Base-by-base conservation (phyloP, 192 early-diverging fungal species). In the Coemansia sp. region DNA sequence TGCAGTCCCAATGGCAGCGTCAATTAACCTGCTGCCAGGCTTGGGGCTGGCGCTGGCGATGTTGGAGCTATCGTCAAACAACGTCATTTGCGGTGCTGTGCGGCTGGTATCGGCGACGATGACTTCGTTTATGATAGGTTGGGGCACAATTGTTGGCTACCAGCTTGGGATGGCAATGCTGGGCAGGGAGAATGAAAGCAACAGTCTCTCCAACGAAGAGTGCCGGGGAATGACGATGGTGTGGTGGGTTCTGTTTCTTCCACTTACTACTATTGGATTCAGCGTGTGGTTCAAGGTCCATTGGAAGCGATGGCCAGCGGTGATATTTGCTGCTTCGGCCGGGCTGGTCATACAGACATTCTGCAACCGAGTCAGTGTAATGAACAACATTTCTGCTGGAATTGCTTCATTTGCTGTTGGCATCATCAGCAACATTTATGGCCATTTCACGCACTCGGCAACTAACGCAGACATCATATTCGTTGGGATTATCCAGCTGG, bases 51-150 rank as follows among this genome's bases (percentile, higher is more conserved):
- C 92, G 0, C 72, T 88, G 57, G 67, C 88, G 12, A 87, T 96
- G 68, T 86, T 92, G 74, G 93, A 95, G 66, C 66, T 95, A 20
- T 83, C 89, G 0, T 89, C 91, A 1, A 84, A 89, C 47, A 96
- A 96, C 63, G 75, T 93, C 56, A 85, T 94, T 26, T 91, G 88
- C 36, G 94, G 94, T 14, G 85, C 88, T 0, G 89, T 96, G 3
- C 82, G 90, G 11, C 71, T 93, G 65, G 82, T 93, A 36, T 83
- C 87, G 28, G 86, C 91, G 2, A 73, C 92, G 1, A 90, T 93
- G 76, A 87, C 86, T 10, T 88, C 91, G 6, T 81, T 91, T 66
- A 83, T 88, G 62, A 68, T 90, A 14, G 90, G 85, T 7, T 91
- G 85, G 67, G 87, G 89, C 34, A 71, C 87, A 5, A 75, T 74